Evolutionary conservation across 2,329 filamentous ascomycete genomes (phyloP), one percentile per base, ranked within the genome.

Genomic region (Colletotrichum godetiae): DNA sequence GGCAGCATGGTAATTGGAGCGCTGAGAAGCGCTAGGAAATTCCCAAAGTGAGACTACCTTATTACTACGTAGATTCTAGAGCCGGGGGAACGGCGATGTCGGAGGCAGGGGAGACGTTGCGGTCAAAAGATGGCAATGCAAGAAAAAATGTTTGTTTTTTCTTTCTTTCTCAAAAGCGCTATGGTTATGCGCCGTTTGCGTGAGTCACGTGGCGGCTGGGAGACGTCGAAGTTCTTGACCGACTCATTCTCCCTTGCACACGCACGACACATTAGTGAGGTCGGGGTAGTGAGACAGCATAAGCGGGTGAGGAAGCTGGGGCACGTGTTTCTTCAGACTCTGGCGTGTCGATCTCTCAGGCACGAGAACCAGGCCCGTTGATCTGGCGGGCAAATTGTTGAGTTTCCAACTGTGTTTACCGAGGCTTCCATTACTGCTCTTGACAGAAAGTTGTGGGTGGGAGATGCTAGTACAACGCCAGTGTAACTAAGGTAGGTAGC

Each of bases 11-110:
- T 15, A 55, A 52, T 19, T 29, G 22, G 35, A 61, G 69, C 69
- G 69, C 52, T 63, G 62, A 63, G 12, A 22, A 56, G 65, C 69
- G 69, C 65, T 63, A 68, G 58, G 12, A 27, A 52, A 37, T 68
- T 6, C 11, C 58, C 49, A 12, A 57, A 56, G 22, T 11, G 56
- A 71, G 19, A 49, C 0, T 49, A 13, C 11, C 35, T 13, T 37
- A n/a, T n/a, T n/a, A n/a, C n/a, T n/a, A n/a, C n/a, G n/a, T n/a
- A 13, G 31, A 33, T 33, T 37, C 35, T 49, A 42, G 37, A 42
- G 42, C 3, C 2, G 49, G 13, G 61, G 61, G 22, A 56, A 5
- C 13, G 33, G 69, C 69, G 65, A 69, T 72, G 66, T 69, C 66
- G 69, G 69, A 72, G 42, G 7, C 58, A 53, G 42, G 69, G 58